Percentiles rank a stretch among this genome's conserved stretches.
phyloP scores from a whole-genome alignment of 2,329 filamentous ascomycete genomes.

The Xenoacremonium recifei region DNA sequence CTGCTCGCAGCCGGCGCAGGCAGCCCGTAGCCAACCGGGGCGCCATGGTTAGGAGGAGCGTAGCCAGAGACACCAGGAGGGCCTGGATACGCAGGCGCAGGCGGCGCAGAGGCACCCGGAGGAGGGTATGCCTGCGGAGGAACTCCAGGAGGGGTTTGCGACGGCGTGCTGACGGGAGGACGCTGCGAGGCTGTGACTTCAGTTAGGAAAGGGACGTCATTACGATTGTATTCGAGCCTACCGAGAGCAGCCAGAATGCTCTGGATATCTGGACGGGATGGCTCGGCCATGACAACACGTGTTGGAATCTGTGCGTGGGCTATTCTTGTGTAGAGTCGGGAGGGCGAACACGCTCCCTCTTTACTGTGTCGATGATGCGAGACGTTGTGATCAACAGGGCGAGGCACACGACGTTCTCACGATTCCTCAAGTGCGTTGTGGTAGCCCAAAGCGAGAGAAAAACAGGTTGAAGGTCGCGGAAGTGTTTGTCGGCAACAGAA shows the following conservation, averaged over 20 bases:
- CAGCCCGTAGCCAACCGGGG: slow-evolving; percentile 45
- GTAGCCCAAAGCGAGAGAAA: too few relatives aligned
- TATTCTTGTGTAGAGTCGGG: too few relatives aligned
- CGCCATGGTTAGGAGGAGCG: slow-evolving; percentile 36
- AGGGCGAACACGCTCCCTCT: too few relatives aligned
- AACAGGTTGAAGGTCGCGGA: too few relatives aligned
- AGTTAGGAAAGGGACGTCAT: slow-evolving; percentile 17
- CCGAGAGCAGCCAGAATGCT: slow-evolving; percentile 49
- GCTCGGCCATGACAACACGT: slow-evolving; percentile 24
- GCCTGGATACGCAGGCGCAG: slow-evolving; percentile 37
- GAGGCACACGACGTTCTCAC: too few relatives aligned
- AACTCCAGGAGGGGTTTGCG: slow-evolving; percentile 39
- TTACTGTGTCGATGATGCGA: too few relatives aligned
- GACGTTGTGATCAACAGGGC: too few relatives aligned
- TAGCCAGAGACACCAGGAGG: slow-evolving; percentile 25
- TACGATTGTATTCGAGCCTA: slow-evolving; percentile 26
- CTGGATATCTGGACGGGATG: slow-evolving; percentile 31
- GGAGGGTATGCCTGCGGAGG: slow-evolving; percentile 39
- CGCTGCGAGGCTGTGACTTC: slow-evolving; percentile 41
- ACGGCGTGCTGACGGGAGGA: slow-evolving; percentile 40
- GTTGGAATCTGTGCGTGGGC: too few relatives aligned
- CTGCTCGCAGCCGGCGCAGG: slow-evolving; percentile 72
- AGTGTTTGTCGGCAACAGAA: too few relatives aligned
- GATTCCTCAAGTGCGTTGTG: too few relatives aligned
- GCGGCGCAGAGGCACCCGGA: slow-evolving; percentile 34